phyloP scores from a whole-genome alignment of 1,284 basidiomycete species.

The Golubevia sp. region DNA sequence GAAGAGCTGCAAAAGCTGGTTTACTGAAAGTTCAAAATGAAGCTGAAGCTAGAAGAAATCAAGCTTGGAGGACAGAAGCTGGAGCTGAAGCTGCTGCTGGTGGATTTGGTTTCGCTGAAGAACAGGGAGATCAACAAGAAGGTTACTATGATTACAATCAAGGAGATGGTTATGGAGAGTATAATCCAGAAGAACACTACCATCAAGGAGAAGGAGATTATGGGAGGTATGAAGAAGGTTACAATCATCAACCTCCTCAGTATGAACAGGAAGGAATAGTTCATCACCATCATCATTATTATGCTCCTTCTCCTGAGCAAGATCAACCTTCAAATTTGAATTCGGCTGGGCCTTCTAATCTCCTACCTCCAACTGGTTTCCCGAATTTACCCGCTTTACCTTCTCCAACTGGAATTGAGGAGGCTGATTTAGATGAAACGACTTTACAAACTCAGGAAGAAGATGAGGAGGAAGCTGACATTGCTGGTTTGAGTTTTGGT shows the following conservation, averaged over 20 bases:
- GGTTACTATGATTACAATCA: conserved; percentile 5
- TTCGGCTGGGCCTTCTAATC: not conserved
- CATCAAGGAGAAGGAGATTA: conserved; percentile 5
- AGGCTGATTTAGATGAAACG: conserved; percentile 2
- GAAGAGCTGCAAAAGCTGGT: conserved; percentile 39
- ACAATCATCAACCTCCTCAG: not conserved
- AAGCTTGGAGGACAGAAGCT: conserved; percentile 31
- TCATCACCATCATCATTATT: conserved; percentile 48
- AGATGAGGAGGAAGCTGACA: conserved; percentile 46
- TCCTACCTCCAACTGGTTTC: not conserved
- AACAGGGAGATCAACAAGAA: conserved; percentile 15
- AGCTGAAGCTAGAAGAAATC: conserved; percentile 10
- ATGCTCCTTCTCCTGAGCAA: conserved; percentile 12
- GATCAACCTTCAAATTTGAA: not conserved
- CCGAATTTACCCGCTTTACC: conserved; percentile 3
- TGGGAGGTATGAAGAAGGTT: not conserved
- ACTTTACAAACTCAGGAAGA: conserved; percentile 1
- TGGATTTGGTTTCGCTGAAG: conserved; percentile 14
- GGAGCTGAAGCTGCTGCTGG: conserved; percentile 35
- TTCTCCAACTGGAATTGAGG: not conserved
- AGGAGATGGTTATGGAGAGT: conserved; percentile 9
- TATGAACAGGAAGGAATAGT: conserved; percentile 16
- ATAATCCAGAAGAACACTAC: conserved; percentile 20
- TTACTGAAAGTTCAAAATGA: conserved; percentile 25
- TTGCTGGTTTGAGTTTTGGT: conserved; percentile 38